Percentiles rank a stretch among this genome's conserved stretches.
These are phyloP conservation scores for Lantana camara DNA, from an alignment of 257 asterid species.

Conservation along the genomic window DNA sequence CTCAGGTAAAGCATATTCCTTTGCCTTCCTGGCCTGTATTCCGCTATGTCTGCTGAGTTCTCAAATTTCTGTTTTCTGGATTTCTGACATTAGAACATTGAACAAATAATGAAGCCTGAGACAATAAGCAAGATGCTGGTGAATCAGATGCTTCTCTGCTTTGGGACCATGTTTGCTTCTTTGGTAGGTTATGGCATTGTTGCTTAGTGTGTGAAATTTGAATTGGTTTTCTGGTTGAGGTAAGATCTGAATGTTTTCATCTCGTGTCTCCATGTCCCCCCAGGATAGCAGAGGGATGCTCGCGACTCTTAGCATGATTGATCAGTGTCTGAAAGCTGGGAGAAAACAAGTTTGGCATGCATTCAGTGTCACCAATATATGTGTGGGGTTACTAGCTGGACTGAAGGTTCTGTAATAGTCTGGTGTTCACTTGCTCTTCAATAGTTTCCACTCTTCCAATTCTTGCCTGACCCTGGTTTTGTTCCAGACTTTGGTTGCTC, in stretches of 20 bases:
- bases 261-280: conserved; percentile 39
- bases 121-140: conserved; percentile 90
- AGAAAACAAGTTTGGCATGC: conserved; percentile 87
- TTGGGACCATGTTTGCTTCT: conserved; percentile 92
- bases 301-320: conserved; percentile 71
- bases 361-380: conserved; percentile 81
- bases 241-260: conserved; percentile 34
- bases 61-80: conserved; percentile 9
- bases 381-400: conserved; percentile 96
- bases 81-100: conserved; percentile 31
- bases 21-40: conserved; percentile 15
- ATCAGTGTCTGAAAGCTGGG: conserved; percentile 88
- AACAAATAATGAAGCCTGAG: conserved; percentile 78
- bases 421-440: conserved; percentile 12
- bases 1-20: conserved; percentile 66
- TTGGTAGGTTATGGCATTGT: conserved; percentile 59
- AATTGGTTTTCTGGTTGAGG: conserved; percentile 23
- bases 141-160: conserved; percentile 97
- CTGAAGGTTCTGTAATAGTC: conserved; percentile 65
- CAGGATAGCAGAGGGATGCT: conserved; percentile 98
- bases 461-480: conserved; percentile 34
- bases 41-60: conserved; percentile 10
- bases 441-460: conserved; percentile 25
- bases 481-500: conserved; percentile 75
- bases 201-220: conserved; percentile 25